Percentiles rank a stretch among this genome's conserved stretches.
Conservation (phyloP, 75 land plant genomes). For the Cryptomeria japonica region DNA sequence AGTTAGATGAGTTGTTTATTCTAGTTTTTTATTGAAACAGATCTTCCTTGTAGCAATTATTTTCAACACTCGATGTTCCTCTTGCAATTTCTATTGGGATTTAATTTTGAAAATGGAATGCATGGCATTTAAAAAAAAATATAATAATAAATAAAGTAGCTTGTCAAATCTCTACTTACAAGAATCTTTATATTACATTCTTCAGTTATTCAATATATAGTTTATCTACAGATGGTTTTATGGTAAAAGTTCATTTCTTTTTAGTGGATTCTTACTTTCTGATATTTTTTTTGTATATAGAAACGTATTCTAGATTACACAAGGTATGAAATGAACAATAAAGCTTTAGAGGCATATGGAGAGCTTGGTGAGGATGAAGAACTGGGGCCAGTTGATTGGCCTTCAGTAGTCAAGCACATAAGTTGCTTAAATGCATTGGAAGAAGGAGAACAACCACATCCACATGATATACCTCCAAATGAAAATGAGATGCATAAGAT, state of each 20-base stretch:
- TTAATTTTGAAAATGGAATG: not conserved
- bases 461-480: conserved; percentile 42
- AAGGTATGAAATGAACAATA: conserved; percentile 81
- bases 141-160: not conserved
- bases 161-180: not conserved
- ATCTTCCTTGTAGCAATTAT: not conserved
- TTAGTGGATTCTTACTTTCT: not conserved
- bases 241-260: not conserved
- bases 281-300: conserved; percentile 28
- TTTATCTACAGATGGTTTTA: not conserved
- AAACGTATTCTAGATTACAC: conserved; percentile 69
- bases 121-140: not conserved
- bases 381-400: conserved; percentile 97
- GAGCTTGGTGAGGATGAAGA: conserved; percentile 97
- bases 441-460: conserved; percentile 50
- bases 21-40: not conserved
- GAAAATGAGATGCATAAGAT: conserved; percentile 32
- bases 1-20: not conserved
- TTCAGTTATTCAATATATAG: not conserved
- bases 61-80: not conserved
- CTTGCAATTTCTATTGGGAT: not conserved
- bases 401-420: conserved; percentile 69
- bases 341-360: conserved; percentile 81
- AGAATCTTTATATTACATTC: not conserved
- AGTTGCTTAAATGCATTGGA: conserved; percentile 59